Conservation (phyloP, 768 basidiomycete species). For the Glaciozyma martinii region DNA sequence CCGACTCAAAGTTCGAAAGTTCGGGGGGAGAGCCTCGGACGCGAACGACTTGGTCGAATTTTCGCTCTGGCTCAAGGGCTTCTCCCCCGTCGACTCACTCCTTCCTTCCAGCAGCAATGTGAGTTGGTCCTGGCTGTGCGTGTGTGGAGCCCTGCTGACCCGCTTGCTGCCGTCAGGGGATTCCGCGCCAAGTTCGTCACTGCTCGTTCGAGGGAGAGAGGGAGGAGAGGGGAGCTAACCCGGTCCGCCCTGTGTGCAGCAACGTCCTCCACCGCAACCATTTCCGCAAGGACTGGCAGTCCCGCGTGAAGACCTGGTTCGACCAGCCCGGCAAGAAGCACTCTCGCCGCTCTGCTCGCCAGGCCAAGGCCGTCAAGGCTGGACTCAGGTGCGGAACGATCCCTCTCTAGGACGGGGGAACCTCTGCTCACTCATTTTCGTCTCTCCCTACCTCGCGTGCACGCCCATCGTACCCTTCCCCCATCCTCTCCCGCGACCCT, state of each 20-base stretch:
- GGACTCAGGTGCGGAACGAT: conserved; percentile 71
- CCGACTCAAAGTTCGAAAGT: no score
- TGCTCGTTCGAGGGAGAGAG: not conserved
- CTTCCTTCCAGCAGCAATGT: no score
- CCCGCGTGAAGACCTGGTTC: conserved; percentile 84
- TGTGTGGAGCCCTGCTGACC: no score
- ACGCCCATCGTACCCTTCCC: not conserved
- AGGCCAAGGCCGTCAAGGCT: conserved; percentile 76
- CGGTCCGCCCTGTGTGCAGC: conserved; percentile 45
- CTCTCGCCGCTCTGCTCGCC: conserved; percentile 83
- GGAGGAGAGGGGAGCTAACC: not conserved
- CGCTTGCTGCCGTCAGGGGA: no score
- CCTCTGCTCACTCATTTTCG: not conserved
- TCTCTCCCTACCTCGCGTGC: not conserved
- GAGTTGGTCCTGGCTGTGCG: no score
- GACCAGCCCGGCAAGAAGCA: conserved; percentile 98
- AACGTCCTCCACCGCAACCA: conserved; percentile 89
- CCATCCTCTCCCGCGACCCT: not conserved
- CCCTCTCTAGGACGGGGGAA: not conserved
- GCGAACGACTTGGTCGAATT: no score
- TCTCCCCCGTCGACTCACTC: no score
- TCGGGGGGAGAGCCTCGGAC: no score
- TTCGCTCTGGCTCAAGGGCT: no score
- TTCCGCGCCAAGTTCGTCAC: conserved; percentile 47
- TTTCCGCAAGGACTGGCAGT: conserved; percentile 98